These are phyloP conservation scores for Lichtheimia ornata DNA, from an alignment of 371 early-diverging fungal species.

Conservation along the genomic window DNA sequence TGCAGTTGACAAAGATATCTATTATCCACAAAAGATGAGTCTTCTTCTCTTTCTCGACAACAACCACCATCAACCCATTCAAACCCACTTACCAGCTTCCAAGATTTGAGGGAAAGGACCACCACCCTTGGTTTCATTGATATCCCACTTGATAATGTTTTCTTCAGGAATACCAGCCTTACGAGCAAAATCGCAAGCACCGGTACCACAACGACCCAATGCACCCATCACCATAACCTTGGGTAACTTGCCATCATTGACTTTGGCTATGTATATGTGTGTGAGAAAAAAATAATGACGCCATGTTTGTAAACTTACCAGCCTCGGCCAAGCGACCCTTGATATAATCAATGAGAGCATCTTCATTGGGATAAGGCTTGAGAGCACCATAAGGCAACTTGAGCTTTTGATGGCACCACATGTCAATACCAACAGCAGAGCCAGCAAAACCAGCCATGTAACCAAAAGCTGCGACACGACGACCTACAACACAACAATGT, in stretches of 20 bases:
- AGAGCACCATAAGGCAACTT: conserved; percentile 66
- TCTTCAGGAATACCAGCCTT: conserved; percentile 87
- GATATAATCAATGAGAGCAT: conserved; percentile 72
- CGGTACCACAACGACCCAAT: conserved; percentile 93
- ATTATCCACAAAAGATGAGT: conserved; percentile 2
- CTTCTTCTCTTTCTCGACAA: too few relatives aligned
- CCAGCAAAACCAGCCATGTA: conserved; percentile 98
- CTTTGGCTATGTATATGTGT: conserved; percentile 29
- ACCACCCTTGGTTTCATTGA: conserved; percentile 90
- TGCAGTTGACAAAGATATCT: conserved; percentile 98
- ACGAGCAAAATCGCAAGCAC: conserved; percentile 84
- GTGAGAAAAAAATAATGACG: not conserved
- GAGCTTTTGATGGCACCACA: conserved; percentile 85
- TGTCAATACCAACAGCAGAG: conserved; percentile 87
- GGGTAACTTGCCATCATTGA: conserved; percentile 68
- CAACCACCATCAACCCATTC: not conserved
- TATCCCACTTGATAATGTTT: conserved; percentile 93
- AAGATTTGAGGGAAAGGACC: conserved; percentile 94
- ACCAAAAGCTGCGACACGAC: conserved; percentile 97
- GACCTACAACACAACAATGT: conserved; percentile 25
- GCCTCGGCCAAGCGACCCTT: conserved; percentile 71
- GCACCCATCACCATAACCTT: conserved; percentile 97
- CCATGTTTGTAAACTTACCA: conserved; percentile 41
- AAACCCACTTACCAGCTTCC: conserved; percentile 42
- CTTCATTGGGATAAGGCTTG: conserved; percentile 85